Conservation (phyloP, 371 early-diverging fungal genomes). For the Mortierella sp. region DNA sequence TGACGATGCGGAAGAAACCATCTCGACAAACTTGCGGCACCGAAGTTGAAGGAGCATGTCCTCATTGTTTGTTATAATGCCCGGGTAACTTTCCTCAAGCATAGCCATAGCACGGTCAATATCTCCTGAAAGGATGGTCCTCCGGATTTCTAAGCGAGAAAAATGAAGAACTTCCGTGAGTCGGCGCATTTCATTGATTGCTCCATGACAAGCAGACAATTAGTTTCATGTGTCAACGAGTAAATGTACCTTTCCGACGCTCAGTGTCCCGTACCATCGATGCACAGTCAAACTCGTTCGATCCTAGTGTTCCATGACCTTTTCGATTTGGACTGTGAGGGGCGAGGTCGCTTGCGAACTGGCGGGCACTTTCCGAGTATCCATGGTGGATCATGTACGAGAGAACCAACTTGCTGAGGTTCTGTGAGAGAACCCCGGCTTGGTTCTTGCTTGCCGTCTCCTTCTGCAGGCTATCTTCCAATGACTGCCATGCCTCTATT, state of each 20-base stretch:
- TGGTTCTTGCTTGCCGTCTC: conserved; percentile 27
- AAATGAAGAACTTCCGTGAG: neutral
- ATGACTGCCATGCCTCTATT: conserved; percentile 60
- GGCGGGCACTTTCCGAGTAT: conserved; percentile 77
- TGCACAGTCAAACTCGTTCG: conserved; percentile 4
- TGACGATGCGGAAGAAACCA: conserved; percentile 67
- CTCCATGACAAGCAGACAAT: neutral
- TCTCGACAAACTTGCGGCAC: conserved; percentile 89
- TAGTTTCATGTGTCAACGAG: neutral
- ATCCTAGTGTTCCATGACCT: neutral
- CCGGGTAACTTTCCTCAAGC: conserved; percentile 72
- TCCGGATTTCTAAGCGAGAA: conserved; percentile 35
- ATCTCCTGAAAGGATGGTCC: conserved; percentile 74
- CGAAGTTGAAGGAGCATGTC: conserved; percentile 79
- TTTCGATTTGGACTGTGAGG: conserved; percentile 6
- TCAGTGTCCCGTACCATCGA: conserved; percentile 32
- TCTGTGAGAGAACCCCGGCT: conserved; percentile 27
- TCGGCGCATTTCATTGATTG: no score
- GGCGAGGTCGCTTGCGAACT: conserved; percentile 66
- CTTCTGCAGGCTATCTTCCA: conserved; percentile 49
- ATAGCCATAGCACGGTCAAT: conserved; percentile 79
- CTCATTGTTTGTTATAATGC: conserved; percentile 67
- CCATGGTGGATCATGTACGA: conserved; percentile 86
- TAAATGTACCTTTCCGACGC: conserved; percentile 39
- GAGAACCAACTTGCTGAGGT: conserved; percentile 74